These are phyloP conservation scores for Periconia sp. DNA, from an alignment of 2,329 filamentous ascomycete species.

Conservation along the genomic window DNA sequence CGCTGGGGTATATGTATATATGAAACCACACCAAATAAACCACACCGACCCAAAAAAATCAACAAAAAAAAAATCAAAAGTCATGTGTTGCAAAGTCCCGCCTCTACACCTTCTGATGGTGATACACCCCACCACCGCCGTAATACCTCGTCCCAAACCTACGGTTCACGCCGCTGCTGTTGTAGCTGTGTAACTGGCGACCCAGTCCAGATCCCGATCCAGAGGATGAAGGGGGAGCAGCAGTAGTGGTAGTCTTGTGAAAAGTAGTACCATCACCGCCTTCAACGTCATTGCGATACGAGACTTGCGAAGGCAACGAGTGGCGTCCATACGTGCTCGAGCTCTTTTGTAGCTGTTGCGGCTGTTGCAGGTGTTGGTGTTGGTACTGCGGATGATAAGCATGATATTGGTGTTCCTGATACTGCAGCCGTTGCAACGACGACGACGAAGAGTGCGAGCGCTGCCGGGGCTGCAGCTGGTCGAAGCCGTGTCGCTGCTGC, in stretches of 20 bases:
- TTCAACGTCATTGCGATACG: neutral
- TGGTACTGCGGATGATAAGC: neutral
- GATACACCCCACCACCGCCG: no score
- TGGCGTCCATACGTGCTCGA: neutral
- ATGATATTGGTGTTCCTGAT: neutral
- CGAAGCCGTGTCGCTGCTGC: no score
- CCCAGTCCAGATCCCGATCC: slow-evolving; percentile 25
- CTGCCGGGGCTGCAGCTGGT: no score
- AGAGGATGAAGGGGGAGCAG: neutral
- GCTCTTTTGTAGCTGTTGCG: neutral
- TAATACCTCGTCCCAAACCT: neutral
- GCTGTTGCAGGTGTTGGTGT: no score
- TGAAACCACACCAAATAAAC: no score
- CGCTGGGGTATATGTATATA: no score
- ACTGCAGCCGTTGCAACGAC: no score
- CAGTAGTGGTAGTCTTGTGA: neutral
- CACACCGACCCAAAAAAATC: no score
- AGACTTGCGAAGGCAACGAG: neutral
- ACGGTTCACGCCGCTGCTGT: slow-evolving; percentile 22
- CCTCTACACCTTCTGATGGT: no score
- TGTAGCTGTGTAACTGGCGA: slow-evolving; percentile 32
- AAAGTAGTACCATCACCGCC: neutral
- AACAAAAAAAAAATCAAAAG: neutral
- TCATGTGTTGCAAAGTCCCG: no score
- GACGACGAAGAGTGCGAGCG: no score